Conservation (phyloP, 192 early-diverging fungal species). For the Entomortierella chlamydospora region DNA sequence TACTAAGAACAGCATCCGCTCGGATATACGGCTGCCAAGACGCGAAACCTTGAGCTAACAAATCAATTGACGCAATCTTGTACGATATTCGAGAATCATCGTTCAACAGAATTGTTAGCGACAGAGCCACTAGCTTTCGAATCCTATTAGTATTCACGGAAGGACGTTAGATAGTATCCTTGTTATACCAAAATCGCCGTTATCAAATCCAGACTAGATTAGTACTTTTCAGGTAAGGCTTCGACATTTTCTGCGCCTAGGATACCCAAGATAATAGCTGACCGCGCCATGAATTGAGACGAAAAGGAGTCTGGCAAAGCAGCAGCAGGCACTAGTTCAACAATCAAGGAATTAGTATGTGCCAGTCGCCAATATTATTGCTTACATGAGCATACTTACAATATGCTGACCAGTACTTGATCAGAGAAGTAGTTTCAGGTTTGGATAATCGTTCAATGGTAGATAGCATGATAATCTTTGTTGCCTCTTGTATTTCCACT, state of each 20-base stretch:
- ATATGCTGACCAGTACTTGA: slow-evolving; percentile 77
- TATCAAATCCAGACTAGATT: neutral
- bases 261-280: slow-evolving; percentile 81
- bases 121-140: slow-evolving; percentile 73
- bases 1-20: slow-evolving; percentile 68
- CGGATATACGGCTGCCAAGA: slow-evolving; percentile 81
- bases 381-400: slow-evolving; percentile 64
- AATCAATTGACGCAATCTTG: slow-evolving; percentile 74
- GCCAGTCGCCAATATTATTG: neutral
- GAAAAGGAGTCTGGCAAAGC: slow-evolving; percentile 44
- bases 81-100: slow-evolving; percentile 67
- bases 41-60: slow-evolving; percentile 78
- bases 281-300: slow-evolving; percentile 66
- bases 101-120: slow-evolving; percentile 70
- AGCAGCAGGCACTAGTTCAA: slow-evolving; percentile 61
- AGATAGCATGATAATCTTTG: slow-evolving; percentile 67
- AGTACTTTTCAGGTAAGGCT: slow-evolving; percentile 56
- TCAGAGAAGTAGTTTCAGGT: slow-evolving; percentile 59
- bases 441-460: slow-evolving; percentile 63
- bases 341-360: neutral
- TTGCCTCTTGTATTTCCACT: slow-evolving; percentile 77
- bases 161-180: too few species aligned
- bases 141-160: slow-evolving; percentile 38
- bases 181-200: too few species aligned
- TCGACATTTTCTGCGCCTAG: slow-evolving; percentile 73